Percentiles rank a stretch among this genome's conserved stretches.
Conservation (phyloP, 768 basidiomycete genomes). For the Wakefieldia striispora region DNA sequence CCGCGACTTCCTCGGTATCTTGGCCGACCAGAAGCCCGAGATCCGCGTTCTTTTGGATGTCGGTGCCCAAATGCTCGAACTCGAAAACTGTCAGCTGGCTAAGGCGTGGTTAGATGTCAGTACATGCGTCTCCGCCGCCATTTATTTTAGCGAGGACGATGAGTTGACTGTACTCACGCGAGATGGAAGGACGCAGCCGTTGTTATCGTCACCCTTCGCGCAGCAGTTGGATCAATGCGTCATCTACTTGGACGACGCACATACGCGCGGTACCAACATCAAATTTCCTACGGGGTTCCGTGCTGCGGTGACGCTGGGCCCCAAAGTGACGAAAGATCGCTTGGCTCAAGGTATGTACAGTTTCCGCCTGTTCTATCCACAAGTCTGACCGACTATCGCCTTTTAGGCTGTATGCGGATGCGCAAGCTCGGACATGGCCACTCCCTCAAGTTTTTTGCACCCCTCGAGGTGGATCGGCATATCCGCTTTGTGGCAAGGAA, state of each 20-base stretch:
- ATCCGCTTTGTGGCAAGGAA: slow-evolving; percentile 33
- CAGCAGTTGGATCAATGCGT: slow-evolving; percentile 36
- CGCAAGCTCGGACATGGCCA: slow-evolving; percentile 46
- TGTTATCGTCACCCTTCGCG: slow-evolving; percentile 33
- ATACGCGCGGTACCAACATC: slow-evolving; percentile 40
- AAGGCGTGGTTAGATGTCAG: slow-evolving; percentile 38
- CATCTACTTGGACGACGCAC: slow-evolving; percentile 40
- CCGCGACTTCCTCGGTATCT: slow-evolving; percentile 20
- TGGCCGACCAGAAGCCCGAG: slow-evolving; percentile 36
- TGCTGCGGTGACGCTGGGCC: slow-evolving; percentile 39
- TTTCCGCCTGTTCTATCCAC: background rate
- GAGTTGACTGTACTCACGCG: slow-evolving; percentile 33
- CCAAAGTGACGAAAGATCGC: slow-evolving; percentile 38
- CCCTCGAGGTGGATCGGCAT: slow-evolving; percentile 37
- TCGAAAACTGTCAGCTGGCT: slow-evolving; percentile 42
- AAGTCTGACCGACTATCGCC: background rate
- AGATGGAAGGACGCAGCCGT: slow-evolving; percentile 27
- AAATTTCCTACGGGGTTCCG: slow-evolving; percentile 34
- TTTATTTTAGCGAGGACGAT: slow-evolving; percentile 34
- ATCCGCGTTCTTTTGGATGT: slow-evolving; percentile 53
- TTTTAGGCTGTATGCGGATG: slow-evolving; percentile 53
- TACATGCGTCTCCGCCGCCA: slow-evolving; percentile 22
- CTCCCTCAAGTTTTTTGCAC: slow-evolving; percentile 47
- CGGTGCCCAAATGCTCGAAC: slow-evolving; percentile 55
- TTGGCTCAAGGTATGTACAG: slow-evolving; percentile 32